Conservation (phyloP, 2,329 filamentous ascomycete species). For the Alternaria arbusti region DNA sequence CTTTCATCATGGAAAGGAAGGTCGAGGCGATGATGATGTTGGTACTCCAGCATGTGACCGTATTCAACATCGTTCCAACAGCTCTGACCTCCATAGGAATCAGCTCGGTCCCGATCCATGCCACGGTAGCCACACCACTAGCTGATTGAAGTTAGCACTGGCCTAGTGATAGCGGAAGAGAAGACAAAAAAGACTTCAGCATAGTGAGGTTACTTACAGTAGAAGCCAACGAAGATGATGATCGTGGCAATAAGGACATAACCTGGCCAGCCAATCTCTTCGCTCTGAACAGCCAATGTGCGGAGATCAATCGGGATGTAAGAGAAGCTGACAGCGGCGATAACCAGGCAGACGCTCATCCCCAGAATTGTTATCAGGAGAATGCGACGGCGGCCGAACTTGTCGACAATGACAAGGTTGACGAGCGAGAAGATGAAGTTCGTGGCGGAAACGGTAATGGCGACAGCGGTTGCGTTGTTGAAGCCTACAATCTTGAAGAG, state of each 20-base stretch:
- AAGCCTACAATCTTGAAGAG: slow-evolving; percentile 71
- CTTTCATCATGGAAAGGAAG: slow-evolving; percentile 51
- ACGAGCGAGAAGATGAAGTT: slow-evolving; percentile 83
- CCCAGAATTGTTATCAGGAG: slow-evolving; percentile 57
- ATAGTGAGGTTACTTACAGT: slow-evolving; percentile 13
- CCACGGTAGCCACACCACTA: not conserved
- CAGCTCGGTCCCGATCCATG: slow-evolving; percentile 40
- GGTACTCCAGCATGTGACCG: slow-evolving; percentile 41
- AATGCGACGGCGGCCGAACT: slow-evolving; percentile 77
- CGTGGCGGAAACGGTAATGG: slow-evolving; percentile 78
- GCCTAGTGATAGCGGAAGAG: not conserved
- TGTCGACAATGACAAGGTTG: slow-evolving; percentile 79
- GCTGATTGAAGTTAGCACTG: not conserved
- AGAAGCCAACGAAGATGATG: slow-evolving; percentile 48
- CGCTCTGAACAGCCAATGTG: slow-evolving; percentile 40
- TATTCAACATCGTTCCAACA: slow-evolving; percentile 48
- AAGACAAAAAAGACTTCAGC: not conserved
- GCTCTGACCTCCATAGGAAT: slow-evolving; percentile 48
- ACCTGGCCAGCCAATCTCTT: slow-evolving; percentile 41
- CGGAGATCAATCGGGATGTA: slow-evolving; percentile 60
- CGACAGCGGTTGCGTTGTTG: slow-evolving; percentile 77
- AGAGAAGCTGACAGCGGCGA: slow-evolving; percentile 76
- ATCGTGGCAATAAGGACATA: slow-evolving; percentile 47
- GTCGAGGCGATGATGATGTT: slow-evolving; percentile 48
- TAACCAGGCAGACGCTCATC: slow-evolving; percentile 74